Conservation (phyloP, 192 early-diverging fungal species). For the Obelidium mucronatum region DNA sequence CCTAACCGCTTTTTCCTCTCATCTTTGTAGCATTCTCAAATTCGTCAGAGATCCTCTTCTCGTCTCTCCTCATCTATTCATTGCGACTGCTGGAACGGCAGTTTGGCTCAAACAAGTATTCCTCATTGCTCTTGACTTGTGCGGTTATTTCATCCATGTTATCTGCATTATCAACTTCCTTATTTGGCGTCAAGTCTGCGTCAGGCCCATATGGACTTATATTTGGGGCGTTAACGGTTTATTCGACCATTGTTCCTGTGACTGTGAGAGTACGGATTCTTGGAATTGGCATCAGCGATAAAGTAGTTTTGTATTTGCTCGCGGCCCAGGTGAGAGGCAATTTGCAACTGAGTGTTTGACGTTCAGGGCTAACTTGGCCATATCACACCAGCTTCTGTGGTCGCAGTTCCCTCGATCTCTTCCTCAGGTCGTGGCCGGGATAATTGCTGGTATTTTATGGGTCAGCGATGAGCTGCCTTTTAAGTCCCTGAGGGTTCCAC, state of each 20-base stretch:
- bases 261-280: slow-evolving; percentile 39
- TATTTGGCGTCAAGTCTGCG: slow-evolving; percentile 15
- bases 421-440: slow-evolving; percentile 24
- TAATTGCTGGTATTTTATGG: slow-evolving; percentile 41
- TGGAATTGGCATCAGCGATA: slow-evolving; percentile 41
- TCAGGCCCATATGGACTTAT: slow-evolving; percentile 46
- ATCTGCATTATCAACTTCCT: background rate
- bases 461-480: slow-evolving; percentile 29
- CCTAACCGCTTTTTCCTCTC: too few species aligned
- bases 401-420: slow-evolving; percentile 44
- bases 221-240: slow-evolving; percentile 43
- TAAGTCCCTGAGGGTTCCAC: slow-evolving; percentile 36
- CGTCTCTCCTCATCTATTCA: slow-evolving; percentile 47
- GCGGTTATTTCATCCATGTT: slow-evolving; percentile 34
- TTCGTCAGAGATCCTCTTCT: slow-evolving; percentile 49
- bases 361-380: background rate
- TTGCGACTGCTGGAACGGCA: slow-evolving; percentile 49
- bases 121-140: slow-evolving; percentile 37
- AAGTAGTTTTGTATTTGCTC: slow-evolving; percentile 44
- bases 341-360: background rate
- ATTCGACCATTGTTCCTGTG: slow-evolving; percentile 33
- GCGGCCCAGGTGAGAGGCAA: slow-evolving; percentile 38
- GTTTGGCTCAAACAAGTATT: slow-evolving; percentile 47
- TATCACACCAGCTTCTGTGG: slow-evolving; percentile 21
- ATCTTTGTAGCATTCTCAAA: slow-evolving; percentile 33